phyloP scores from a whole-genome alignment of 306 rosid species.

The Rosa multiflora region DNA sequence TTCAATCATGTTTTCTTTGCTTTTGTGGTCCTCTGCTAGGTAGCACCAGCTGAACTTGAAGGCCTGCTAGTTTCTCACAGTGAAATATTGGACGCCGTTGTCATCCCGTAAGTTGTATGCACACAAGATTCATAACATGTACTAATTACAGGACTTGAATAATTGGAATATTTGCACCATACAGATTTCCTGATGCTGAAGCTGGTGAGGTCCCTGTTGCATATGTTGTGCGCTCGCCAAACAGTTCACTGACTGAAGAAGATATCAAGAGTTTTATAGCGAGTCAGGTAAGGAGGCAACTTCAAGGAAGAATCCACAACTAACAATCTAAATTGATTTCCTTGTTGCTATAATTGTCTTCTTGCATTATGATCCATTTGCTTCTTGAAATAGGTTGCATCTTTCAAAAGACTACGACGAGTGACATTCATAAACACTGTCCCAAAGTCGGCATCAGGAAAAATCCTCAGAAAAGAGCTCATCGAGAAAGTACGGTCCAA shows the following conservation, averaged over 20 bases:
- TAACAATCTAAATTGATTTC: neutral
- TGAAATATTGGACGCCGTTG: conserved; percentile 89
- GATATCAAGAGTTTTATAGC: conserved; percentile 63
- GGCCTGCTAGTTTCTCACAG: conserved; percentile 91
- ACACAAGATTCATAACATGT: neutral
- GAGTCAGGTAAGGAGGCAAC: conserved; percentile 47
- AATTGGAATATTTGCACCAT: neutral
- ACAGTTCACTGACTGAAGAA: conserved; percentile 73
- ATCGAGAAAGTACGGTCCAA: conserved; percentile 70
- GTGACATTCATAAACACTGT: conserved; percentile 73
- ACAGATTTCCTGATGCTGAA: conserved; percentile 86
- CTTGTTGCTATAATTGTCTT: neutral
- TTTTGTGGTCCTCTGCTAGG: conserved; percentile 40
- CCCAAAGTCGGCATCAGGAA: conserved; percentile 81
- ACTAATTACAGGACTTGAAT: neutral
- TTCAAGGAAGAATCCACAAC: neutral
- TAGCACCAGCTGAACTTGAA: conserved; percentile 98
- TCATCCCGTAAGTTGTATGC: conserved; percentile 72
- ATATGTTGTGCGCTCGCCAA: conserved; percentile 68
- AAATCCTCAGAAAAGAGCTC: conserved; percentile 84
- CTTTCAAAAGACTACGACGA: conserved; percentile 74
- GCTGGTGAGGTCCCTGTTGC: conserved; percentile 94
- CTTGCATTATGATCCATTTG: neutral
- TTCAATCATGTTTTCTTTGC: conserved; percentile 4
- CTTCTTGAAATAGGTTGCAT: conserved; percentile 59